Conservation (phyloP, 768 basidiomycete species). For the Arthromyces matolae region DNA sequence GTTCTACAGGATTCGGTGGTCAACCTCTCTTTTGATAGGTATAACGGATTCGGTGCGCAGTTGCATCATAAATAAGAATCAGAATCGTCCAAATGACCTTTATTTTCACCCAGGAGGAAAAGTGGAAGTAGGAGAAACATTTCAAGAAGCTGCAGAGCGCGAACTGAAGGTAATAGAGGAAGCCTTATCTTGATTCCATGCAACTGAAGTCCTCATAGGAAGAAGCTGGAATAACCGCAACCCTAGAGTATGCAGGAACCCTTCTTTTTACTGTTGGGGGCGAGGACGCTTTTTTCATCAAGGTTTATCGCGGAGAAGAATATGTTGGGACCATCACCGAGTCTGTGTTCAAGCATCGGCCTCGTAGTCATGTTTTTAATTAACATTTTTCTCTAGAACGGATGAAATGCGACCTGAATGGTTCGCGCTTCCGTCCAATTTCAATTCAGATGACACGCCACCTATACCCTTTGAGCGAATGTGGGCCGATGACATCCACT, state of each 20-base stretch:
- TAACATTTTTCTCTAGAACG: slow-evolving; percentile 42
- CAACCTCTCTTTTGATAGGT: slow-evolving; percentile 39
- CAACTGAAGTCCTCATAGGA: slow-evolving; percentile 45
- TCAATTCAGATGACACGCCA: slow-evolving; percentile 17
- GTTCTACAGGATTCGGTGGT: background rate
- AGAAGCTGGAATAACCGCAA: slow-evolving; percentile 73
- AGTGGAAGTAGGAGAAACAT: slow-evolving; percentile 70
- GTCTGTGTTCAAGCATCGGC: slow-evolving; percentile 38
- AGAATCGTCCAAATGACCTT: background rate
- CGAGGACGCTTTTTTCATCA: slow-evolving; percentile 61
- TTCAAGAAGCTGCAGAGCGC: slow-evolving; percentile 68
- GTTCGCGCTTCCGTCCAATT: slow-evolving; percentile 46
- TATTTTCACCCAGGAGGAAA: slow-evolving; percentile 53
- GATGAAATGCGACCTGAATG: slow-evolving; percentile 88
- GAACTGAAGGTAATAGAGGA: slow-evolving; percentile 51
- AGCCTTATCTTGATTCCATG: background rate
- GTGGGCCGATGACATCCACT: slow-evolving; percentile 62
- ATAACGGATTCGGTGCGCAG: slow-evolving; percentile 75
- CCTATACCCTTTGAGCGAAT: slow-evolving; percentile 59
- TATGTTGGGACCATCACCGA: slow-evolving; percentile 61
- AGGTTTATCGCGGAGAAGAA: slow-evolving; percentile 62
- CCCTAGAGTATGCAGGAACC: slow-evolving; percentile 58
- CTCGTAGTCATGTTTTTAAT: background rate
- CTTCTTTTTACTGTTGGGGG: slow-evolving; percentile 60
- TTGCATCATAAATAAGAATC: background rate